Evolutionary conservation across 441 rosid species (phyloP).

Genomic region (Gossypium laxum): DNA sequence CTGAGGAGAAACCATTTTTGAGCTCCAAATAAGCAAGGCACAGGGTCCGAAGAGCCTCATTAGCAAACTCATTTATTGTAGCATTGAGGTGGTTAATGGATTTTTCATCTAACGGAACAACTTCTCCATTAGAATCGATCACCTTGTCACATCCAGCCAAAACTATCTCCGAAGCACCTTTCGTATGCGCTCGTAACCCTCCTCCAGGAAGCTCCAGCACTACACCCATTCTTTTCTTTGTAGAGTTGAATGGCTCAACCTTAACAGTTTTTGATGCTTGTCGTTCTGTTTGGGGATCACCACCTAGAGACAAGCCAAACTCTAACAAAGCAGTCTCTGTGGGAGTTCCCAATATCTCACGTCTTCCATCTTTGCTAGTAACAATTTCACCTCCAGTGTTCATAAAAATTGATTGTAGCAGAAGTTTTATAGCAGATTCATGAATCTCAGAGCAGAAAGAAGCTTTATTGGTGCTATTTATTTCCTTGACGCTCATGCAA

Average conservation of each 20-base stretch:
- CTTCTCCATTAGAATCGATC: slow-evolving; percentile 43
- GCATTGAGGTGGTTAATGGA: slow-evolving; percentile 34
- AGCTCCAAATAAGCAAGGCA: slow-evolving; percentile 55
- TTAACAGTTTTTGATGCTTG: slow-evolving; percentile 44
- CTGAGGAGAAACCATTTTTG: slow-evolving; percentile 37
- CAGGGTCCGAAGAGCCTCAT: slow-evolving; percentile 65
- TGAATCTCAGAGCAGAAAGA: slow-evolving; percentile 49
- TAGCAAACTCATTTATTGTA: slow-evolving; percentile 53
- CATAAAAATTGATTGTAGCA: slow-evolving; percentile 62
- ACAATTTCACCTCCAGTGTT: slow-evolving; percentile 81
- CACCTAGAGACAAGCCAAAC: slow-evolving; percentile 75
- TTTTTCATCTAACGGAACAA: slow-evolving; percentile 46
- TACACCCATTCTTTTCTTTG: slow-evolving; percentile 71
- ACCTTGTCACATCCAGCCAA: slow-evolving; percentile 52
- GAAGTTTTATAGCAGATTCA: slow-evolving; percentile 38
- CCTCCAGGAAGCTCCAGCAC: slow-evolving; percentile 56
- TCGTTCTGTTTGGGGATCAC: slow-evolving; percentile 50
- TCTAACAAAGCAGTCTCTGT: slow-evolving; percentile 73
- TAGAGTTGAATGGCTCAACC: slow-evolving; percentile 75
- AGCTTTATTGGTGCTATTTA: slow-evolving; percentile 25
- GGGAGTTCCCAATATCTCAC: slow-evolving; percentile 67
- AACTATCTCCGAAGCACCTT: slow-evolving; percentile 67
- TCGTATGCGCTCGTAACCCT: slow-evolving; percentile 42
- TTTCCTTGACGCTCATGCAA: slow-evolving; percentile 46
- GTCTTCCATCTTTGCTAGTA: slow-evolving; percentile 40